Percentiles rank a stretch among this genome's conserved stretches.
Evolutionary conservation across 2,329 filamentous ascomycete species (phyloP).

Genomic region (Beauveria sp.): DNA sequence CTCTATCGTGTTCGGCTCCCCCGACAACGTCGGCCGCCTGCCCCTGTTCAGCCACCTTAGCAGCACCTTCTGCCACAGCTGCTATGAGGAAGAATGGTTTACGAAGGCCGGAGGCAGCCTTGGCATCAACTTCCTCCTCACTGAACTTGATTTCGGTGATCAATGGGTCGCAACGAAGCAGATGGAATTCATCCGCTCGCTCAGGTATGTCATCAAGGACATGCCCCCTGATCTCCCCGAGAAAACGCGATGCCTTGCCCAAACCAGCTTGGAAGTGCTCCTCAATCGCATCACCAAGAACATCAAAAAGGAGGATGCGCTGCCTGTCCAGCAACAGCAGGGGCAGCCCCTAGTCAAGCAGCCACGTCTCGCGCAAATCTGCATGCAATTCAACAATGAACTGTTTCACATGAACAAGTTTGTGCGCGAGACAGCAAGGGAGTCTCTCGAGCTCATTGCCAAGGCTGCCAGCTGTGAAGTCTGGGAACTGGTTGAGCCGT

Average conservation of each 20-base stretch:
- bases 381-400: conserved; percentile 78
- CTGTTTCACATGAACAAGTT: conserved; percentile 93
- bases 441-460: conserved; percentile 73
- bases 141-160: conserved; percentile 76
- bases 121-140: conserved; percentile 82
- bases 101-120: conserved; percentile 88
- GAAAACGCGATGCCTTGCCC: conserved; percentile 75
- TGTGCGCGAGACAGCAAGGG: conserved; percentile 80
- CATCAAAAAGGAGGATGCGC: conserved; percentile 66
- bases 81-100: conserved; percentile 98
- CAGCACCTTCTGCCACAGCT: conserved; percentile 84
- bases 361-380: conserved; percentile 65
- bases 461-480: conserved; percentile 70
- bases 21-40: conserved; percentile 63
- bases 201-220: conserved; percentile 97
- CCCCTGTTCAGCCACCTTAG: conserved; percentile 80
- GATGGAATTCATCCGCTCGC: conserved; percentile 78
- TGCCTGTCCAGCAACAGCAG: conserved; percentile 29
- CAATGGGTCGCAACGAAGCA: conserved; percentile 76
- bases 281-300: conserved; percentile 72
- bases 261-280: conserved; percentile 74
- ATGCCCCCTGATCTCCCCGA: conserved; percentile 92
- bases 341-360: conserved; percentile 41
- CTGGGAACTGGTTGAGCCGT: conserved; percentile 80
- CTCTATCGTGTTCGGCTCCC: conserved; percentile 68